Conservation (phyloP, 176 grass and related monocot species). For the Cenchrus americanus region DNA sequence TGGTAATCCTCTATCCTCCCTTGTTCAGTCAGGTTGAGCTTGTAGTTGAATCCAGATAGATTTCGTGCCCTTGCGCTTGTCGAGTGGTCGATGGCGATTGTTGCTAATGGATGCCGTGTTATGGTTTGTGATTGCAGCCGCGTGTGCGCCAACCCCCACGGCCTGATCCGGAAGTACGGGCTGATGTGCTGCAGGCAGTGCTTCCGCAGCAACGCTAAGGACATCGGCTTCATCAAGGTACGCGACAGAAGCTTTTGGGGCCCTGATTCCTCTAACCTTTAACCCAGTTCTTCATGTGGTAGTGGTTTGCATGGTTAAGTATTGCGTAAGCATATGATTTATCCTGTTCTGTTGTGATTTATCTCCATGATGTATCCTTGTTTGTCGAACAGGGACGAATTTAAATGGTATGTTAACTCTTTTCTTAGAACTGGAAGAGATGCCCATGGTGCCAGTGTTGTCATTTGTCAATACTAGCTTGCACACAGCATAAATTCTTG, state of each 20-base stretch:
- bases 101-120: background rate
- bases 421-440: background rate
- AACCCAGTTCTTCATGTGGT: background rate
- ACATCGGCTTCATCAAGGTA: slow-evolving; percentile 99
- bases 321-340: background rate
- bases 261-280: background rate
- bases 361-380: background rate
- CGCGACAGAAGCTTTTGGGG: background rate
- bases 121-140: slow-evolving; percentile 48
- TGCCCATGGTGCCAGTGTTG: background rate
- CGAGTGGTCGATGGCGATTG: background rate
- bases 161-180: slow-evolving; percentile 88
- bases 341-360: background rate
- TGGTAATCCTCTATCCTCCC: slow-evolving; percentile 47
- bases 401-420: background rate
- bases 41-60: background rate
- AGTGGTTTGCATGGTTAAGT: background rate
- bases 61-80: background rate
- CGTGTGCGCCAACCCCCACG: slow-evolving; percentile 85
- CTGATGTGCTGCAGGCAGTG: slow-evolving; percentile 98
- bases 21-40: background rate
- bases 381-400: background rate
- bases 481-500: too few species aligned
- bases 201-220: slow-evolving; percentile 94
- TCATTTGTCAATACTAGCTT: background rate